phyloP scores from a whole-genome alignment of 805 yeast genomes.

The Jamesozyma spencerorum region DNA sequence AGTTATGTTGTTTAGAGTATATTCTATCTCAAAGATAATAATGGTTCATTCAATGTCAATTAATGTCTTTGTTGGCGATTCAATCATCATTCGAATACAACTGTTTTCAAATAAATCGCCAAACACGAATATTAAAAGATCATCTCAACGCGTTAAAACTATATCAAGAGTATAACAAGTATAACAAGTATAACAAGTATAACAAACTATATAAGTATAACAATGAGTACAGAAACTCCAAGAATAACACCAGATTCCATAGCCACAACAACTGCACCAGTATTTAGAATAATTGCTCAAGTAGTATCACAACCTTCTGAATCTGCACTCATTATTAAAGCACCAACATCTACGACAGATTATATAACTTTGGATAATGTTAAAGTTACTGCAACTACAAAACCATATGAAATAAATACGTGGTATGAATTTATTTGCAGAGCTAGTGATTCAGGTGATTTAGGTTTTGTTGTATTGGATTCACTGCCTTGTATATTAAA shows the following conservation, averaged over 20 bases:
- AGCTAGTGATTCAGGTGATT: conserved; percentile 27
- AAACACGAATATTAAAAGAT: too few species aligned
- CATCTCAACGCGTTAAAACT: too few species aligned
- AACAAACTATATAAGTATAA: too few species aligned
- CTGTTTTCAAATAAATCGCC: too few species aligned
- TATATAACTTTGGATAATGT: conserved; percentile 25
- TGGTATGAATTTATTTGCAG: conserved; percentile 32
- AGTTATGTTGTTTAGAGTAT: too few species aligned
- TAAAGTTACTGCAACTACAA: conserved; percentile 18
- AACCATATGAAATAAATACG: conserved; percentile 19
- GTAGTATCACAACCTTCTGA: conserved; percentile 26
- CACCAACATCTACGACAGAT: conserved; percentile 21
- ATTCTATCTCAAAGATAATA: too few species aligned
- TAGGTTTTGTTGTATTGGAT: conserved; percentile 28
- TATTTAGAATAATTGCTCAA: conserved; percentile 28
- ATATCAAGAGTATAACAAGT: too few species aligned
- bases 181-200: too few species aligned
- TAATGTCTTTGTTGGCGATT: too few species aligned
- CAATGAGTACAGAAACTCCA: conserved; percentile 28
- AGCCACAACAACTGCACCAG: conserved; percentile 16
- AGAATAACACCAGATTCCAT: conserved; percentile 27
- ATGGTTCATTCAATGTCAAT: too few species aligned
- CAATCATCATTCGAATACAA: too few species aligned
- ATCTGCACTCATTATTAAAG: conserved; percentile 17
- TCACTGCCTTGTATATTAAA: conserved; percentile 23